Evolutionary conservation across 768 basidiomycete species (phyloP), one percentile per base, ranked within the genome.

Genomic region (Panaeolus cyanescens): DNA sequence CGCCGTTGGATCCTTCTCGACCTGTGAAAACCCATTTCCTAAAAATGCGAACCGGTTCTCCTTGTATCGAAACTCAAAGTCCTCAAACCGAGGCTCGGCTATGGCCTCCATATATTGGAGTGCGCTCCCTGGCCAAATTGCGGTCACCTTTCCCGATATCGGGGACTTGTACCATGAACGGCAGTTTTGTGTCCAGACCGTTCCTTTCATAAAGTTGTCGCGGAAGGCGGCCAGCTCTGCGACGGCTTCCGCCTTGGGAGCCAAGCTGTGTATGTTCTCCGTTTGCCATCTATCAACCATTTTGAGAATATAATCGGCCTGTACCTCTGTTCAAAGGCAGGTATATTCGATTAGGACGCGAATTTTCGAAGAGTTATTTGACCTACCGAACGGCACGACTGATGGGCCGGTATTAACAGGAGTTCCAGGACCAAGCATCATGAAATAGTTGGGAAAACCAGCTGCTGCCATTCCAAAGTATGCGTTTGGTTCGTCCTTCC

Each of bases 391-490:
- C 12, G 39, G 65, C 33, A 55, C 56, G 33, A 74, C 58, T 17
- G 73, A 50, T 1, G 73, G 68, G 0, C 72, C 74, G 55, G 72
- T 72, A 17, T 71, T 70, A 19, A 73, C 61, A 4, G 73, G 71
- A 61, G 71, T 71, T 56, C 73, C 74, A 5, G 73, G 72, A 12
- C 72, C 74, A 32, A 70, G 53, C 12, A 67, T 61, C 40, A 67
- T 59, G 59, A 75, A 71, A 59, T 73, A 74, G 42, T 74, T 75
- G 15, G 73, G 73, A 59, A 72, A 74, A 2, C 65, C 71, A 15
- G 69, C 62, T 2, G 66, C 64, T 0, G 65, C 70, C 19, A 75
- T 55, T 4, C 71, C 71, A 28, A 75, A 63, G 60, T 74, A 73
- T n/a, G 63, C 57, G 53, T 62, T 68, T 3, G 70, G 63, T 37